Conservation (phyloP, 768 basidiomycete genomes). For the Glaciozyma antarctica region DNA sequence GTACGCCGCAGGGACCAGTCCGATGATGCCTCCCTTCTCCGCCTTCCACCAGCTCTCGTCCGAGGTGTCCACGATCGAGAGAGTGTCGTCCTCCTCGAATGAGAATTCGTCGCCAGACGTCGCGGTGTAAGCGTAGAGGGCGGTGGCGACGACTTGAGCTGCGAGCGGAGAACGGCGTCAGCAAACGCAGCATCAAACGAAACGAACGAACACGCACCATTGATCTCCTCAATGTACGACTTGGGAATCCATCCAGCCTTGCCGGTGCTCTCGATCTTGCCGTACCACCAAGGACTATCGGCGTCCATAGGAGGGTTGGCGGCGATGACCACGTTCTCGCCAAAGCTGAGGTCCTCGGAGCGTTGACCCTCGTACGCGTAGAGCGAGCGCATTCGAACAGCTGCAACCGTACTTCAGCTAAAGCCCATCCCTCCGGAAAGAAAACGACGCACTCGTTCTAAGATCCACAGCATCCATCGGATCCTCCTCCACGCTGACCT, state of each 20-base stretch:
- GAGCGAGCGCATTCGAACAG: constrained; percentile 55
- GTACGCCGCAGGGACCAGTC: constrained; percentile 86
- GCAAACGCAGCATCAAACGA: background rate
- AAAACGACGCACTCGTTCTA: constrained; percentile 35
- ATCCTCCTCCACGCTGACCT: constrained; percentile 44
- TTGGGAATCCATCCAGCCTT: constrained; percentile 80
- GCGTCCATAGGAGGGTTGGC: constrained; percentile 76
- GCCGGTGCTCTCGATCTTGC: constrained; percentile 36
- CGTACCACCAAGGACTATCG: constrained; percentile 84
- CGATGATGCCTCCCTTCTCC: constrained; percentile 72
- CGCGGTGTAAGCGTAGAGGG: constrained; percentile 67
- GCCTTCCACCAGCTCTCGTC: constrained; percentile 96
- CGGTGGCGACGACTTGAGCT: constrained; percentile 63
- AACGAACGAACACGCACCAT: constrained; percentile 47
- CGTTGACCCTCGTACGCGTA: constrained; percentile 80
- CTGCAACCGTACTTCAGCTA: background rate
- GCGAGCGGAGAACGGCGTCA: constrained; percentile 8
- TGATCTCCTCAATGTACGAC: constrained; percentile 68
- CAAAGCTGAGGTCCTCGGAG: constrained; percentile 78
- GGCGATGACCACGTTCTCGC: constrained; percentile 61
- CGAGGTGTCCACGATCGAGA: constrained; percentile 68
- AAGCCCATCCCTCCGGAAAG: background rate
- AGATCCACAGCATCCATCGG: constrained; percentile 40
- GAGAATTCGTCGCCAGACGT: constrained; percentile 69
- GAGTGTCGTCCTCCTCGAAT: constrained; percentile 66